Conservation (phyloP, 2,329 filamentous ascomycete genomes). For the Rhinocladiella mackenziei region DNA sequence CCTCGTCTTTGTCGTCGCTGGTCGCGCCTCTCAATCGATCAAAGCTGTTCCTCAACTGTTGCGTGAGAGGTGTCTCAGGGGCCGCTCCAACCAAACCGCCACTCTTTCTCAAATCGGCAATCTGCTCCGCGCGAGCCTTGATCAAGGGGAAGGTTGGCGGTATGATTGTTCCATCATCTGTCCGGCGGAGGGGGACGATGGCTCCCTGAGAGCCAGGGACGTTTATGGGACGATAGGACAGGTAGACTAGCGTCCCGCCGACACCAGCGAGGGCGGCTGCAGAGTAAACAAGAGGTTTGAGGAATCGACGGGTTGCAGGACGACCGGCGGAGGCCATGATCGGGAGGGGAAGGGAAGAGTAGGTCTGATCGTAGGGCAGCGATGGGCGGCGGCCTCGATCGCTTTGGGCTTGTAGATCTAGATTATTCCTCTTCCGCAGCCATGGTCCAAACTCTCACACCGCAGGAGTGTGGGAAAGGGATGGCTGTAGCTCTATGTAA, state of each 20-base stretch:
- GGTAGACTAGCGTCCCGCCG: constrained; percentile 54
- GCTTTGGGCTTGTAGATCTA: not conserved
- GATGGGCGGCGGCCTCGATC: too few relatives aligned
- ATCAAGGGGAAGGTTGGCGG: constrained; percentile 51
- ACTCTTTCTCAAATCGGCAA: constrained; percentile 49
- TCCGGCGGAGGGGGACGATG: constrained; percentile 59
- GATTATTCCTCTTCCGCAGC: constrained; percentile 1
- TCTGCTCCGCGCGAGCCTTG: constrained; percentile 50
- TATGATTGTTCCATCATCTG: constrained; percentile 55
- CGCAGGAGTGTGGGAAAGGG: not conserved
- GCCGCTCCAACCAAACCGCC: constrained; percentile 34
- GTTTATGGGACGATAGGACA: constrained; percentile 60
- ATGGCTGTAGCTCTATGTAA: too few relatives aligned
- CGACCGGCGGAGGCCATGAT: constrained; percentile 20
- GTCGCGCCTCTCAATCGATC: constrained; percentile 24
- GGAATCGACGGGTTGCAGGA: constrained; percentile 40
- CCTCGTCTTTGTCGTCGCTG: constrained; percentile 23
- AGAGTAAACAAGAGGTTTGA: constrained; percentile 58
- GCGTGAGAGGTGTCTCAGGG: constrained; percentile 20
- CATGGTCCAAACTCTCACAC: constrained; percentile 5
- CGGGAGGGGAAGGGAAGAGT: not conserved
- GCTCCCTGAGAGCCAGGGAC: constrained; percentile 61
- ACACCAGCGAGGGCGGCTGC: constrained; percentile 52
- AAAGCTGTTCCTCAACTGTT: constrained; percentile 22
- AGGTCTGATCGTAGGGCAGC: too few relatives aligned